Conservation (phyloP, 2,329 filamentous ascomycete species). For the Aspergillus tamarii region DNA sequence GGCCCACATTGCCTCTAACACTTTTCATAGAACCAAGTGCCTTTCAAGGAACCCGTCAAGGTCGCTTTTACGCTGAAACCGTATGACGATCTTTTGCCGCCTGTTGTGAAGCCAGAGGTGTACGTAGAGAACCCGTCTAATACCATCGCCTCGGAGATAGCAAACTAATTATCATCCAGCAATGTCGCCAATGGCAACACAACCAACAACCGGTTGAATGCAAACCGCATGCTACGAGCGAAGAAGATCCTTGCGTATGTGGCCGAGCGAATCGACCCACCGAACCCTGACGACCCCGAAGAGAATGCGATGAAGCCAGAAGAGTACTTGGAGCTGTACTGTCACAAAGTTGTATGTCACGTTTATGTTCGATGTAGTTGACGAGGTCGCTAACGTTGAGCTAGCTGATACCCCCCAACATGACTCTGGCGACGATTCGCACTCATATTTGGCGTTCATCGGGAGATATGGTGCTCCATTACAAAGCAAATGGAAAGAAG, state of each 20-base stretch:
- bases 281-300: constrained; percentile 61
- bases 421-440: constrained; percentile 91
- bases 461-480: constrained; percentile 88
- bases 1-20: constrained; percentile 10
- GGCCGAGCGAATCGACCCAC: constrained; percentile 83
- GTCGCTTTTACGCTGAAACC: constrained; percentile 92
- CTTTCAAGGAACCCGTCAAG: constrained; percentile 89
- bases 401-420: constrained; percentile 67
- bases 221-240: constrained; percentile 92
- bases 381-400: constrained; percentile 18
- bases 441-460: constrained; percentile 93
- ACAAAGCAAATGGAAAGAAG: constrained; percentile 88
- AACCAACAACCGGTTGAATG: constrained; percentile 81
- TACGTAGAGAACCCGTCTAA: constrained; percentile 38
- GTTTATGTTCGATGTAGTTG: not conserved
- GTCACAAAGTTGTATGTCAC: constrained; percentile 80
- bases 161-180: constrained; percentile 19
- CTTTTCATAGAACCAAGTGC: constrained; percentile 68
- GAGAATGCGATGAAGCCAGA: constrained; percentile 72
- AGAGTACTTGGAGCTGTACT: constrained; percentile 93
- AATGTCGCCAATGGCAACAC: constrained; percentile 27
- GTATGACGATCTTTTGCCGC: constrained; percentile 73
- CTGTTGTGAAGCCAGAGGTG: constrained; percentile 73
- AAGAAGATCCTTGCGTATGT: constrained; percentile 94
- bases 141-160: not conserved